Percentiles rank a stretch among this genome's conserved stretches.
These are phyloP conservation scores for Fragaria nilgerrensis DNA, from an alignment of 306 rosid species.

Conservation along the genomic window DNA sequence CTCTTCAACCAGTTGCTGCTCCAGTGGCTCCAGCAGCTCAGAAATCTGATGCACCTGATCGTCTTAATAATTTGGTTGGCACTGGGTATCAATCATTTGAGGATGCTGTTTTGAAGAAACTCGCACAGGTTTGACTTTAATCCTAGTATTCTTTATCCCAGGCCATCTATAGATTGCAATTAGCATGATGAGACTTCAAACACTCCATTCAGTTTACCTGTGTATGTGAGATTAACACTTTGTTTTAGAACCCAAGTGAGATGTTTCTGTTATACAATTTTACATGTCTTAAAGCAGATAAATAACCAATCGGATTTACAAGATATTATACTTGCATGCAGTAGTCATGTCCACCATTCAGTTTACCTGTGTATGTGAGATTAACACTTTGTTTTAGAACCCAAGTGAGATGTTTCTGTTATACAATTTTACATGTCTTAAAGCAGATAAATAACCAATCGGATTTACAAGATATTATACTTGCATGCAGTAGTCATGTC, in stretches of 20 bases:
- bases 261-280: not conserved
- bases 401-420: conserved; percentile 4
- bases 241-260: not conserved
- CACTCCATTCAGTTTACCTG: not conserved
- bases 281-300: not conserved
- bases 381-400: not conserved
- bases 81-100: conserved; percentile 77
- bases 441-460: not conserved
- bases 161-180: not conserved
- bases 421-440: not conserved
- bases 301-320: not conserved
- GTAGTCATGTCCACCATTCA: conserved; percentile 2
- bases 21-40: conserved; percentile 42
- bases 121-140: conserved; percentile 59
- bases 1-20: conserved; percentile 56
- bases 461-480: not conserved
- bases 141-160: not conserved
- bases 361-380: not conserved
- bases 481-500: conserved; percentile 1
- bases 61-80: conserved; percentile 56
- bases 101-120: conserved; percentile 73
- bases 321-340: not conserved
- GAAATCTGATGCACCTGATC: conserved; percentile 43
- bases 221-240: not conserved
- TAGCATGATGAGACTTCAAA: not conserved